Evolutionary conservation across 495 filamentous ascomycete genomes (phyloP), one percentile per base, ranked within the genome.

Genomic region (Penicillium psychrofluorescens): DNA sequence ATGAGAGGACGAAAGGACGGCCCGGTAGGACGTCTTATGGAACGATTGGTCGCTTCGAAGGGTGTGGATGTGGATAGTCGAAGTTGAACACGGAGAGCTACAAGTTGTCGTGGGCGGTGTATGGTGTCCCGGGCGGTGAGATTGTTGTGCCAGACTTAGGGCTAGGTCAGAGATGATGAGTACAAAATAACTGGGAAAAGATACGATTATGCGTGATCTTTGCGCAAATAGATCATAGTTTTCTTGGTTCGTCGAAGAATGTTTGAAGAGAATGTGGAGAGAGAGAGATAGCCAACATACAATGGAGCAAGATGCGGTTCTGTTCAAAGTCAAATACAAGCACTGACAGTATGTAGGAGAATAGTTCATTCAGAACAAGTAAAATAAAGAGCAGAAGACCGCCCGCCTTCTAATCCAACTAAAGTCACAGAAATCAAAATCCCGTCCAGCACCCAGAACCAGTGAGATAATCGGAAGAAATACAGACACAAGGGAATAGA

Each of bases 381-480:
- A 22, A 22, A 22, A 36, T 41, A 31, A 22, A 41, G 32, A 46
- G 33, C 31, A 46, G 30, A 46, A 8, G 36, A 12, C 44, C 44
- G 11, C 44, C 37, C 44, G 33, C 44, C 44, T 22, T 46, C 44
- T 46, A 31, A 41, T 33, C 40, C 36, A 41, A n/a, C 31, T 28
- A 31, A n/a, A 11, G 41, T 41, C 36, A n/a, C 31, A 35, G 37
- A 15, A 28, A 41, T 46, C 44, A 40, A 41, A 35, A 14, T 2
- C 35, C n/a, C 14, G 29, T 40, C 29, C 30, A 38, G 29, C 1
- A 32, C 43, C 13, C 14, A 29, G 30, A 29, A 40, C 42, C 7
- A n/a, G 33, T 27, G n/a, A 33, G 8, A 27, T 28, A 36, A 13
- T 15, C 9, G 41, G 16, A 41, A 35, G 13, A 22, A 35, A 41